Percentiles rank a stretch among this genome's conserved stretches.
These are phyloP conservation scores for Neonectria sp. DNA, from an alignment of 2,329 filamentous ascomycete species.

Conservation along the genomic window DNA sequence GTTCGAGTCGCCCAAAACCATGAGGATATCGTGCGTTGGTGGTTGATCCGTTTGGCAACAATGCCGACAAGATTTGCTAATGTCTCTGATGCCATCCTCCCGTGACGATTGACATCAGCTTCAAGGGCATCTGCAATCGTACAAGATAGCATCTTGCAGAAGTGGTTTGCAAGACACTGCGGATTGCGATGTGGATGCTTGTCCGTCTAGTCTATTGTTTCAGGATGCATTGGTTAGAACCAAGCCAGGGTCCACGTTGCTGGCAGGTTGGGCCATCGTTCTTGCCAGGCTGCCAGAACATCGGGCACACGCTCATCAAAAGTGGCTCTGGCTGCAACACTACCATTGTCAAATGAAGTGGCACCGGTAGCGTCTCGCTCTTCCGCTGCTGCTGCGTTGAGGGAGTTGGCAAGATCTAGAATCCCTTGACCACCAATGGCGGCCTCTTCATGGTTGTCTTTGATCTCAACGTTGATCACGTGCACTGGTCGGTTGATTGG, in stretches of 20 bases:
- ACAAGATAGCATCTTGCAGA: no score
- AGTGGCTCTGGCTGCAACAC: slow-evolving; percentile 75
- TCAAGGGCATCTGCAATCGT: not conserved
- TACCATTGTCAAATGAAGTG: slow-evolving; percentile 78
- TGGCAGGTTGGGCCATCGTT: slow-evolving; percentile 91
- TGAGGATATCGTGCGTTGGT: not conserved
- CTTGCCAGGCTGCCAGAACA: slow-evolving; percentile 93
- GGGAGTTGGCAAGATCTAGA: slow-evolving; percentile 86
- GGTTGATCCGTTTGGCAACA: not conserved
- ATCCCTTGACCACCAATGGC: slow-evolving; percentile 92
- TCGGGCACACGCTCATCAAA: slow-evolving; percentile 97
- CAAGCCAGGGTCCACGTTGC: slow-evolving; percentile 96
- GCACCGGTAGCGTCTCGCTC: slow-evolving; percentile 79
- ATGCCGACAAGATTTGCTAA: not conserved
- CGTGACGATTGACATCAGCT: not conserved
- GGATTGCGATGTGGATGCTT: not conserved
- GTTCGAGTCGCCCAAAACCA: not conserved
- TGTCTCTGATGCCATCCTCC: no score
- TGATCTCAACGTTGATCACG: slow-evolving; percentile 98
- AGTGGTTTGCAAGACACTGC: not conserved
- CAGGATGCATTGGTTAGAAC: slow-evolving; percentile 70
- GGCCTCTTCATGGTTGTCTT: slow-evolving; percentile 98
- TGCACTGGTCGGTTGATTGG: slow-evolving; percentile 94
- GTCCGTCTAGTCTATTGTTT: not conserved
- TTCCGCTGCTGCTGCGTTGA: slow-evolving; percentile 85